A percentile compares a stretch with the other conserved stretches of the same genome.
phyloP scores from a whole-genome alignment of 306 rosid genomes.

The Inga leiocalycina region DNA sequence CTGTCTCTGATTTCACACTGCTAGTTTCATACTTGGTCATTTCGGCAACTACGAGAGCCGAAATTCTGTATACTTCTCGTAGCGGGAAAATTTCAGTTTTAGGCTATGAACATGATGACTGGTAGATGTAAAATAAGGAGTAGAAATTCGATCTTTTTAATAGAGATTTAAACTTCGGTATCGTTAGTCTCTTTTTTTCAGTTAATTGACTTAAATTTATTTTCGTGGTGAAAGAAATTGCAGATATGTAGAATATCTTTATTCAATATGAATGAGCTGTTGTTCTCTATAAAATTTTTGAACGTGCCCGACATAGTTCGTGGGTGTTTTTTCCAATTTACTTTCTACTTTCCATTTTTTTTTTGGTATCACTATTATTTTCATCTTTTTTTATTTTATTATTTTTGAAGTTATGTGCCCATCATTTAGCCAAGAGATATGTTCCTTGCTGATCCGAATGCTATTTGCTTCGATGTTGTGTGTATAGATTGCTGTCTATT shows the following conservation, averaged over 20 bases:
- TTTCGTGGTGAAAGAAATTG: neutral
- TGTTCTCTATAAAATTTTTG: neutral
- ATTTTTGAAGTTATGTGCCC: neutral
- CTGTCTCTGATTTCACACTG: constrained; percentile 39
- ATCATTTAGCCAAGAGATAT: neutral
- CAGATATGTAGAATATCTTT: neutral
- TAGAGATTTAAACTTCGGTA: neutral
- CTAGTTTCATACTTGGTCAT: neutral
- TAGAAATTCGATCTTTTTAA: neutral
- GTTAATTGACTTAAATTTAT: neutral
- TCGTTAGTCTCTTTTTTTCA: neutral
- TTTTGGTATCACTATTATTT: neutral
- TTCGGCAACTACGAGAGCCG: neutral
- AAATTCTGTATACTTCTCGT: neutral
- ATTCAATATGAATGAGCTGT: neutral
- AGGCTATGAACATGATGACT: neutral
- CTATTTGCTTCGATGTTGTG: neutral
- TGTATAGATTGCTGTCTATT: no score
- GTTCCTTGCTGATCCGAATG: neutral
- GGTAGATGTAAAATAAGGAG: neutral
- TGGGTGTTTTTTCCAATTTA: neutral
- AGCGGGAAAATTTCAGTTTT: neutral
- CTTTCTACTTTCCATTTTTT: neutral
- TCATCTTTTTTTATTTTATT: neutral
- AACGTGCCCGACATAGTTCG: neutral